Evolutionary conservation across 2,329 filamentous ascomycete species (phyloP), one percentile per base, ranked within the genome.

Genomic region (Ophiostoma piceae): DNA sequence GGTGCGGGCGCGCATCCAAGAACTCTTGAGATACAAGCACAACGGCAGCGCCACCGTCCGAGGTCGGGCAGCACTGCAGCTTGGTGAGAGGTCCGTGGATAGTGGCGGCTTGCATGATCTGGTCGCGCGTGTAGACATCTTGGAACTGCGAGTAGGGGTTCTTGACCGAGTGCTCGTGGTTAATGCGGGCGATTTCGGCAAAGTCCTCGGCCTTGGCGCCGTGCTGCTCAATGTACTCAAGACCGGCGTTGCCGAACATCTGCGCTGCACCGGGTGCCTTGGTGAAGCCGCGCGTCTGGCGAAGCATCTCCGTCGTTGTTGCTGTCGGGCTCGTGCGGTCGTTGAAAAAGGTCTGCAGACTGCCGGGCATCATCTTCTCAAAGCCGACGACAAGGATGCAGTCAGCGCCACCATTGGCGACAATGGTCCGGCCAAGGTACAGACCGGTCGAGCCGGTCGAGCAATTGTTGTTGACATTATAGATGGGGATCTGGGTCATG

Each of bases 381-480:
- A 98, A 98, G 3, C 94, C 95, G 26, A 98, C 88, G 0, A 98
- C 94, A 72, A 98, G 82, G 26, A 97, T 88, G 77, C 92, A 96
- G 79, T 97, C 92, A 1, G 92, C 91, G 16, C 87, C 91, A 43
- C 94, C 94, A 75, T 91, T 85, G 7, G 88, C 84, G 75, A 97
- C 89, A 78, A 96, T 85, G 68, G 89, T 92, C 43, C 93, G 85
- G 1, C 86, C 95, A 85, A 98, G 90, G 77, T 89, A 89, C 71
- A 98, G 82, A 9, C 94, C 95, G 0, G 94, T 97, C 4, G 90
- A 93, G n/a, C 94, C 95, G 0, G 94, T 98, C 3, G 92, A 92
- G 84, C 94, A 98, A 84, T 97, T 97, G 85, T 98, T 98, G 86
- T 97, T 98, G 77, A 97, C 92, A 77, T 98, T 98, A 84, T 96